A percentile compares a stretch with the other conserved stretches of the same genome.
phyloP scores from a whole-genome alignment of 202 grass and related monocot genomes.

The Setaria viridis region DNA sequence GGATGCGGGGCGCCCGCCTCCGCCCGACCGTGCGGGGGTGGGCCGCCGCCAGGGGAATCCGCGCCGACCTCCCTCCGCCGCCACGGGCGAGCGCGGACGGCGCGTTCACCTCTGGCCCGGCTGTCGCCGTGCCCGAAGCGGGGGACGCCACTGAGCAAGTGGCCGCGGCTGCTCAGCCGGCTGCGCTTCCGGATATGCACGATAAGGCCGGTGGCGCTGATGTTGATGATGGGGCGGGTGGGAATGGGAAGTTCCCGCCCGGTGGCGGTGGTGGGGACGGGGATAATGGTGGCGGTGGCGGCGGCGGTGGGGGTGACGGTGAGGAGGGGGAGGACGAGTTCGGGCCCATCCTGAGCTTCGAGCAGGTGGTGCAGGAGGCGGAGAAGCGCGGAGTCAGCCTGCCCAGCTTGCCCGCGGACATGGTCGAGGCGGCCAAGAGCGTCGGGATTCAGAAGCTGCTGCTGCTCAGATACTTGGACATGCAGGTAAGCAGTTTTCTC shows the following conservation, averaged over 20 bases:
- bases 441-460: constrained; percentile 81
- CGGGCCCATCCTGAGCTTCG: constrained; percentile 73
- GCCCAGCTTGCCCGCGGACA: constrained; percentile 70
- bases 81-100: constrained; percentile 32
- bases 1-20: constrained; percentile 2
- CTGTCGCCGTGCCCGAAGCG: neutral
- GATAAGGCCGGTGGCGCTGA: constrained; percentile 32
- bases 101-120: neutral
- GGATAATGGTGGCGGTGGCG: constrained; percentile 4
- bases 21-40: neutral
- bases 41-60: constrained; percentile 20
- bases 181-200: neutral
- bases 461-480: constrained; percentile 77
- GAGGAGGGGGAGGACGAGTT: constrained; percentile 62
- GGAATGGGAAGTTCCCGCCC: constrained; percentile 51
- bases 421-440: constrained; percentile 74
- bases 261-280: constrained; percentile 25
- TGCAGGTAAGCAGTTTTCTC: constrained; percentile 59
- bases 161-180: neutral
- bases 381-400: constrained; percentile 64
- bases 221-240: constrained; percentile 41
- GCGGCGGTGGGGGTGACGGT: constrained; percentile 7
- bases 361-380: constrained; percentile 71
- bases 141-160: neutral
- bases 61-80: constrained; percentile 30